A percentile compares a stretch with the other conserved stretches of the same genome.
phyloP scores from a whole-genome alignment of 1,284 basidiomycete genomes.

The Irpex sp. region DNA sequence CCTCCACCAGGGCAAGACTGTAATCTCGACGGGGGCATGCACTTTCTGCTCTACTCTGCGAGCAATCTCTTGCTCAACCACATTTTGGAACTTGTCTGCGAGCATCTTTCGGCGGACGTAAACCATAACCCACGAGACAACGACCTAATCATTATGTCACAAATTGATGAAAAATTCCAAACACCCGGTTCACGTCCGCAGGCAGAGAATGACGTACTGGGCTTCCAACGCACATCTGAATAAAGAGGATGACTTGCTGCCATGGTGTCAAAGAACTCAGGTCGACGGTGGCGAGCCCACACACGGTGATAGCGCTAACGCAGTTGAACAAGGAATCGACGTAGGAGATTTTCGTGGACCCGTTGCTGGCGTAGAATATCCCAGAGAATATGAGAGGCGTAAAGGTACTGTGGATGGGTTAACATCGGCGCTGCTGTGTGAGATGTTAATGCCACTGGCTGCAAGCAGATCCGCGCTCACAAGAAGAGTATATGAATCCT shows the following conservation, averaged over 20 bases:
- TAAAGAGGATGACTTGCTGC: slow-evolving; percentile 74
- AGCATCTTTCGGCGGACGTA: slow-evolving; percentile 75
- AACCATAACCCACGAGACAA: slow-evolving; percentile 73
- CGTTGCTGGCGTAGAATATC: slow-evolving; percentile 76
- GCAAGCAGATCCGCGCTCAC: slow-evolving; percentile 30
- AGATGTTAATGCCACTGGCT: not conserved
- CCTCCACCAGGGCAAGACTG: slow-evolving; percentile 24
- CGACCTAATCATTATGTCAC: slow-evolving; percentile 37
- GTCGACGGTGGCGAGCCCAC: slow-evolving; percentile 73
- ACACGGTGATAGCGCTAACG: slow-evolving; percentile 77
- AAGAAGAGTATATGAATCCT: slow-evolving; percentile 56
- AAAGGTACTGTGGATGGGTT: slow-evolving; percentile 50
- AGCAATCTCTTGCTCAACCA: slow-evolving; percentile 51
- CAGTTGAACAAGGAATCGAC: slow-evolving; percentile 76
- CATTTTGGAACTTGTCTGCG: slow-evolving; percentile 65
- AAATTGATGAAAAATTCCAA: not conserved
- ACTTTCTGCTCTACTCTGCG: slow-evolving; percentile 20
- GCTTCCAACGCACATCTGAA: slow-evolving; percentile 70
- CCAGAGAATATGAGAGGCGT: slow-evolving; percentile 71
- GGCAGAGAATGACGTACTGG: slow-evolving; percentile 48
- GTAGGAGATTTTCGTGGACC: slow-evolving; percentile 57
- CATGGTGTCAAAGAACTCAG: slow-evolving; percentile 69
- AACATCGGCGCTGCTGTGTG: not conserved
- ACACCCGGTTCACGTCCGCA: not conserved
- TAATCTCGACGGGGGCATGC: slow-evolving; percentile 20